Evolutionary conservation across 2,329 filamentous ascomycete genomes (phyloP).

Genomic region (Parascedosporium putredinis): DNA sequence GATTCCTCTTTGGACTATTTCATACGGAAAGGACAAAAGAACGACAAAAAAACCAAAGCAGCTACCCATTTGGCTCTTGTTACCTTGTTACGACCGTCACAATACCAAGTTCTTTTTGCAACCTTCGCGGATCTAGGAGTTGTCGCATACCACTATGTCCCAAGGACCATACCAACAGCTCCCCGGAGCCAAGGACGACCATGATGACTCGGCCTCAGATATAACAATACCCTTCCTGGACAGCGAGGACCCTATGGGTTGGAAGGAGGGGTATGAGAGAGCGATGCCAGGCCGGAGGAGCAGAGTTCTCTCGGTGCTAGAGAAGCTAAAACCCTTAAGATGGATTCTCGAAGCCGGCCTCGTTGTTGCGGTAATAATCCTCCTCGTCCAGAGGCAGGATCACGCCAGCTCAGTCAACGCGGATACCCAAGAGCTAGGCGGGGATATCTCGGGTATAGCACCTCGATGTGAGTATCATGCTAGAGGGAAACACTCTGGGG

Average conservation of each 20-base stretch:
- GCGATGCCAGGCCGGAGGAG: not conserved
- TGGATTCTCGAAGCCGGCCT: constrained; percentile 24
- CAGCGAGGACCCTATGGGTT: not conserved
- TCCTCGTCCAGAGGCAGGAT: constrained; percentile 22
- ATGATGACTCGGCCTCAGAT: constrained; percentile 2
- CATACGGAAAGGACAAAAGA: too few species aligned
- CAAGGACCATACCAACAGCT: constrained; percentile 2
- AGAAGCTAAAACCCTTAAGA: constrained; percentile 1
- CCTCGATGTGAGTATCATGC: constrained; percentile 26
- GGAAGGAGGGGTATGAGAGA: constrained; percentile 2
- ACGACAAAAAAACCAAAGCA: too few species aligned
- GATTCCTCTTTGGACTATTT: too few species aligned
- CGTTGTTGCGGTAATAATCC: constrained; percentile 22
- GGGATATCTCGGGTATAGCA: constrained; percentile 29
- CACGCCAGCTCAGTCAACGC: constrained; percentile 5
- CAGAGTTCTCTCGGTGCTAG: not conserved
- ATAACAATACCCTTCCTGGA: constrained; percentile 4
- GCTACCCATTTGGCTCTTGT: too few species aligned
- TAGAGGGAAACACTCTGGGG: too few species aligned
- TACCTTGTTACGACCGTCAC: too few species aligned
- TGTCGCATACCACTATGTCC: not conserved
- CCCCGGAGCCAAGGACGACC: not conserved
- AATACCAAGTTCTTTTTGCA: too few species aligned
- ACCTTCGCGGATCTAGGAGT: too few species aligned
- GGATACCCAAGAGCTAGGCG: constrained; percentile 18